Evolutionary conservation across 257 asterid genomes (phyloP), one percentile per base, ranked within the genome.

Genomic region (Salvia hispanica): DNA sequence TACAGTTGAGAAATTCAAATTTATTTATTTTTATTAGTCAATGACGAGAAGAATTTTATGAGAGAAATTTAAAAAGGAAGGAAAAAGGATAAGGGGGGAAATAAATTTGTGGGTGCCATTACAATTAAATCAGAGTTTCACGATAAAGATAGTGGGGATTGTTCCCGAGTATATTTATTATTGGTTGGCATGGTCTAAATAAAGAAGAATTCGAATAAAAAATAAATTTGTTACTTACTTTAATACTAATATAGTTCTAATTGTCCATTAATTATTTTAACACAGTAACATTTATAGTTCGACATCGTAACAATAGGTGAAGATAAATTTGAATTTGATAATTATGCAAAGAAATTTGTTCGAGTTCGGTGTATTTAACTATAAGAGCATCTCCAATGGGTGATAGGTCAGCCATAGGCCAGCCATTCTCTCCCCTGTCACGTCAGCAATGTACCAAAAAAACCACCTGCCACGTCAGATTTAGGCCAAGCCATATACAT

Each of bases 71-170:
- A 55, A 40, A 0, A 51, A 50, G 1, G 0, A 62, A 25, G 3
- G n/a, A 28, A 9, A 2, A 31, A 31, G n/a, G 58, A 46, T 45
- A 63, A 31, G 45, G 40, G 69, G 69, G n/a, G n/a, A n/a, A n/a
- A n/a, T n/a, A n/a, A n/a, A n/a, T n/a, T n/a, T n/a, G n/a, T n/a
- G n/a, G n/a, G n/a, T 64, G 44, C 57, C 69, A 46, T 63, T 45
- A 12, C n/a, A 45, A 63, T 63, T 47, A 63, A 28, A 64, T 33
- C 9, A 7, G 31, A 63, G 53, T 63, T 47, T 33, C 57, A 48
- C 45, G 28, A 63, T 28, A 25, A 63, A 63, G 69, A 46, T 31
- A 28, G 69, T 63, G 45, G 69, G 69, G 58, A 63, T 46, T 62
- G 25, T 62, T 62, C 47, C 31, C 16, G 14, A 4, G 3, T 45